phyloP scores from a whole-genome alignment of 2,329 filamentous ascomycete species.

The Verticillium nubilum region DNA sequence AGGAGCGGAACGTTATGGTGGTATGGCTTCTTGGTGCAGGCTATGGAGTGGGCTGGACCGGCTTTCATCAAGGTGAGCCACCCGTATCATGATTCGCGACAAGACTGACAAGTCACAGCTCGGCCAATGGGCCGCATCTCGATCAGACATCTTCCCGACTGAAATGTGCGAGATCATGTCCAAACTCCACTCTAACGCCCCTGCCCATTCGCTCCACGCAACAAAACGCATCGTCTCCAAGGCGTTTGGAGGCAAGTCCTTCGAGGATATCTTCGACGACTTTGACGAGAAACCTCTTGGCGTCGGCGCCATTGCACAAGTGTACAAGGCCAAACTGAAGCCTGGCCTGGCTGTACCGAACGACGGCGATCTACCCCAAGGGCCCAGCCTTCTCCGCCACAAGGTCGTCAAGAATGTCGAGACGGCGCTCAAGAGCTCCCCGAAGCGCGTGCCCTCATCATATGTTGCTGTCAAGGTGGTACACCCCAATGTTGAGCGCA shows the following conservation, averaged over 20 bases:
- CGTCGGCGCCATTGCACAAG: constrained; percentile 93
- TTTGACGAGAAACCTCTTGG: constrained; percentile 87
- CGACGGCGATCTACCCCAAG: constrained; percentile 43
- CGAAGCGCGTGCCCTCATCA: constrained; percentile 77
- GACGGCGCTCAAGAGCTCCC: constrained; percentile 78
- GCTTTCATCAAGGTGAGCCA: constrained; percentile 85
- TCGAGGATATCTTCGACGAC: constrained; percentile 93
- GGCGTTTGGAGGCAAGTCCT: constrained; percentile 73
- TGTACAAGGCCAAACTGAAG: constrained; percentile 92
- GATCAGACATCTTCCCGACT: constrained; percentile 91
- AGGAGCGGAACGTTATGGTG: constrained; percentile 84
- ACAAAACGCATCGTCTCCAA: constrained; percentile 75
- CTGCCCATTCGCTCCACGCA: constrained; percentile 76
- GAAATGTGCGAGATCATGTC: constrained; percentile 94
- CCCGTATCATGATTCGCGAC: background rate
- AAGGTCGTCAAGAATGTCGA: constrained; percentile 79
- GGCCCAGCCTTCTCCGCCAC: constrained; percentile 50
- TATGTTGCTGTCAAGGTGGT: constrained; percentile 96
- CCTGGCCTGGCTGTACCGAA: constrained; percentile 64
- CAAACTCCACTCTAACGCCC: constrained; percentile 87
- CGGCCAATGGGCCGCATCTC: constrained; percentile 95
- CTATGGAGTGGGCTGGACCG: constrained; percentile 90
- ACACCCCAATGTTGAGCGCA: constrained; percentile 84
- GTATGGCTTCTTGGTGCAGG: constrained; percentile 80
- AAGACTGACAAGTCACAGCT: constrained; percentile 45